Percentiles rank a stretch among this genome's conserved stretches.
Conservation (phyloP, 106 monocot genomes). For the Ottelia alismoides region DNA sequence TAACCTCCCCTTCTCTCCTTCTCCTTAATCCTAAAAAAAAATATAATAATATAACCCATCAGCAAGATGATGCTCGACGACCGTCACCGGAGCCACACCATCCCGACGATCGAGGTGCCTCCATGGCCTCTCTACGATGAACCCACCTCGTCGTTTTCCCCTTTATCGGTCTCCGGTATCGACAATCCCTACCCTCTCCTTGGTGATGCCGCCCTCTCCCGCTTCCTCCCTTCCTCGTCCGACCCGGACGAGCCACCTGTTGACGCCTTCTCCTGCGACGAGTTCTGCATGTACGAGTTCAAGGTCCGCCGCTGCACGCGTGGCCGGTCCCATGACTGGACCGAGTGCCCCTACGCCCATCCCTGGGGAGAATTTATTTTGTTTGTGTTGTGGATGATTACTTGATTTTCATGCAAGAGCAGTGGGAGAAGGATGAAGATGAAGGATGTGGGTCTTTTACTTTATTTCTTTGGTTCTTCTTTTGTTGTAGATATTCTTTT, state of each 20-base stretch:
- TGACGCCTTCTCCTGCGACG: constrained; percentile 37
- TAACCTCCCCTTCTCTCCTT: background rate
- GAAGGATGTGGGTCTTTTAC: no score
- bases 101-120: constrained; percentile 20
- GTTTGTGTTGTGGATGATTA: no score
- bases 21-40: background rate
- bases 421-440: no score
- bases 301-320: constrained; percentile 54
- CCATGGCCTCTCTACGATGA: constrained; percentile 26
- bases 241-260: constrained; percentile 12
- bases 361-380: no score
- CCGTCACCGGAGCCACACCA: constrained; percentile 5
- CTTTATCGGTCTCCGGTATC: background rate
- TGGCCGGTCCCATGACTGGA: constrained; percentile 36
- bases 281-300: constrained; percentile 88
- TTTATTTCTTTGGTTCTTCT: no score
- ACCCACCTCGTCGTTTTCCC: background rate
- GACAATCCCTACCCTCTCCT: constrained; percentile 1
- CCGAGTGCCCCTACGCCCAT: constrained; percentile 35
- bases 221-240: constrained; percentile 1
- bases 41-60: no score
- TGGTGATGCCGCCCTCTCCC: constrained; percentile 2
- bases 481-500: no score
- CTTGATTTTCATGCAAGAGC: no score
- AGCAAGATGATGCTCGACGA: constrained; percentile 17